phyloP scores from a whole-genome alignment of 1,284 basidiomycete genomes.

The Heterobasidion annosum region DNA sequence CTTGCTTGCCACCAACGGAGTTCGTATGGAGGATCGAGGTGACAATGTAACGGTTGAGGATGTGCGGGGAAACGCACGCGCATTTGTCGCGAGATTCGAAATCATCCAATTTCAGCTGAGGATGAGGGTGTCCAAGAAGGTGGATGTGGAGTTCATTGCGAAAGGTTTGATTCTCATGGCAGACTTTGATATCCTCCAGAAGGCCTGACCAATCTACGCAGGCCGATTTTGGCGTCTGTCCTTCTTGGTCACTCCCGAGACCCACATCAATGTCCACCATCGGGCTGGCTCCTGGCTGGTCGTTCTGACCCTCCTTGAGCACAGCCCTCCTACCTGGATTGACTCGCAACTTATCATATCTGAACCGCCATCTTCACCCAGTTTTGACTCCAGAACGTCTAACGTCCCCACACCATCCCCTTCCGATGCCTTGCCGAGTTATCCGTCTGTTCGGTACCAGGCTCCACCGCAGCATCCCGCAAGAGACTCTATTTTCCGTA shows the following conservation, averaged over 20 bases:
- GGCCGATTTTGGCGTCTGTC: constrained; percentile 55
- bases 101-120: constrained; percentile 60
- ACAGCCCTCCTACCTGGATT: constrained; percentile 52
- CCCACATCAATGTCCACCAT: constrained; percentile 7
- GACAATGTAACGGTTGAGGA: constrained; percentile 48
- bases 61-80: constrained; percentile 31
- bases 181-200: background rate
- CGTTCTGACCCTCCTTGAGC: constrained; percentile 41
- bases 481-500: background rate
- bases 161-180: constrained; percentile 35
- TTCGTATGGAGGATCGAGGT: constrained; percentile 23
- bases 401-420: too few species aligned
- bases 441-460: background rate
- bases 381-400: too few species aligned
- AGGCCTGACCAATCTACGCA: constrained; percentile 15
- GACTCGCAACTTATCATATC: constrained; percentile 48
- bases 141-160: constrained; percentile 58
- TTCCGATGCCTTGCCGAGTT: too few species aligned
- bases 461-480: constrained; percentile 1
- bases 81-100: constrained; percentile 44
- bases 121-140: constrained; percentile 50
- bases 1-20: constrained; percentile 34
- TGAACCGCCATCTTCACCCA: constrained; percentile 19
- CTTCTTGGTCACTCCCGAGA: constrained; percentile 27
- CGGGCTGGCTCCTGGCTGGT: constrained; percentile 45